These are phyloP conservation scores for Serendipita vermifera DNA, from an alignment of 768 basidiomycete species.

Conservation along the genomic window DNA sequence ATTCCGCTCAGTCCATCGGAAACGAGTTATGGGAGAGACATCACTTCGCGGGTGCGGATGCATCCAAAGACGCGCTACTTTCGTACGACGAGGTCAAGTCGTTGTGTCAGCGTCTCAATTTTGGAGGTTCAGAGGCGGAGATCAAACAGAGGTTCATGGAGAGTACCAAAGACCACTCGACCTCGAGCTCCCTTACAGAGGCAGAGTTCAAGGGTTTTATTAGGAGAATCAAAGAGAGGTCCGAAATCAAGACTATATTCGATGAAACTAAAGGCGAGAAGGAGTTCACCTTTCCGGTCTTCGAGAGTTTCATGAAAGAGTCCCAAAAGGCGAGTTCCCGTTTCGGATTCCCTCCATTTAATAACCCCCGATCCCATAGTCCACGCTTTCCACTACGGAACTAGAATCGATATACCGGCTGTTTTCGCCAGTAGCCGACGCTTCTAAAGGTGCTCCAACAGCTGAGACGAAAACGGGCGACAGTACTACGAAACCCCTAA, in stretches of 20 bases:
- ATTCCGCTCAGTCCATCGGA: background rate
- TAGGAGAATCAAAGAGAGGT: slow-evolving; percentile 43
- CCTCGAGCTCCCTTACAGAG: background rate
- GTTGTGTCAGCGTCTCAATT: slow-evolving; percentile 59
- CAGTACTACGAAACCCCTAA: background rate
- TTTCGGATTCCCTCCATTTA: slow-evolving; percentile 16
- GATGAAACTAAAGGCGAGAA: slow-evolving; percentile 19
- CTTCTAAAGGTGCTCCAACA: slow-evolving; percentile 16
- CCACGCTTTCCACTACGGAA: background rate
- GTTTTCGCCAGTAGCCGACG: slow-evolving; percentile 7
- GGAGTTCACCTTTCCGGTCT: slow-evolving; percentile 27
- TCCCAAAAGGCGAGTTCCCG: slow-evolving; percentile 35
- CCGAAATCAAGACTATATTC: slow-evolving; percentile 55
- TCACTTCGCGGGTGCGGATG: slow-evolving; percentile 67
- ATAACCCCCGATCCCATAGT: slow-evolving; percentile 21
- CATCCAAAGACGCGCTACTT: slow-evolving; percentile 45
- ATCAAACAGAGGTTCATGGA: slow-evolving; percentile 47
- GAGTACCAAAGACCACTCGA: background rate
- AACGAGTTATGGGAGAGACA: slow-evolving; percentile 64
- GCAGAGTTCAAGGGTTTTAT: background rate
- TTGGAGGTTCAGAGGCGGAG: slow-evolving; percentile 41
- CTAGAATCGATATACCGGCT: background rate
- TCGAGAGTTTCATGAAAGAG: slow-evolving; percentile 39
- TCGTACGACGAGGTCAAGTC: slow-evolving; percentile 59
- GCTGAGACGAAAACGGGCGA: slow-evolving; percentile 10